Percentiles rank a stretch among this genome's conserved stretches.
These are phyloP conservation scores for Chenopodium suecicum DNA, from an alignment of 148 eudicot genomes.

Conservation along the genomic window DNA sequence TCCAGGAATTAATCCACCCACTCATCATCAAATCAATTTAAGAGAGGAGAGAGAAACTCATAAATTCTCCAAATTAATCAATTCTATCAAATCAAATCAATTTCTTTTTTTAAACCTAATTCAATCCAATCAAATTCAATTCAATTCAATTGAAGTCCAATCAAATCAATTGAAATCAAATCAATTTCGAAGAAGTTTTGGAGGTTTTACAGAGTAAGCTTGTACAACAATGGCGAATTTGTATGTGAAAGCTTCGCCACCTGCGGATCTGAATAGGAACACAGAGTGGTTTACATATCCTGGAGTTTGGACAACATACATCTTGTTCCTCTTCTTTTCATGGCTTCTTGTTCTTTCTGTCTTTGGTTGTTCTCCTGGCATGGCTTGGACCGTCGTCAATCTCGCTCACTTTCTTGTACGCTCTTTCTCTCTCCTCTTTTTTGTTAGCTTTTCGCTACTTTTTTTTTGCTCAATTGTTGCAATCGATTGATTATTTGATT, in stretches of 20 bases:
- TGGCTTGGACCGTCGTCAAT: conserved; percentile 86
- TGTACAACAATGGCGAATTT: conserved; percentile 52
- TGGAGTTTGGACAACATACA: conserved; percentile 85
- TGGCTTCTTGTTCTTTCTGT: conserved; percentile 79
- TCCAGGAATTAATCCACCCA: conserved; percentile 11
- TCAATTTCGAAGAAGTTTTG: not conserved
- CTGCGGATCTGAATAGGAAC: conserved; percentile 80
- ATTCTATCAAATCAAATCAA: not conserved
- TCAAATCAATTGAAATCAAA: not conserved
- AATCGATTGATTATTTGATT: not conserved
- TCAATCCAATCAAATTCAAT: not conserved
- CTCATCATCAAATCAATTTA: not conserved
- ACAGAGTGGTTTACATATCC: conserved; percentile 93
- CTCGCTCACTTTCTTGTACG: conserved; percentile 62
- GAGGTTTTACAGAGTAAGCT: not conserved
- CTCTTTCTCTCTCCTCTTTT: not conserved
- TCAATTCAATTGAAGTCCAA: not conserved
- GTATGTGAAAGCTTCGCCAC: conserved; percentile 70
- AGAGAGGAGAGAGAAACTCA: not conserved
- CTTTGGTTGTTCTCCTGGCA: conserved; percentile 68
- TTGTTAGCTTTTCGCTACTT: not conserved
- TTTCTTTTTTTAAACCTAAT: too few species aligned
- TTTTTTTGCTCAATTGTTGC: not conserved
- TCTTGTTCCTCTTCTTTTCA: conserved; percentile 65
- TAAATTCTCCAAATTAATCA: not conserved